phyloP scores from a whole-genome alignment of 2,329 filamentous ascomycete species.

The Venturiaceae sp. region DNA sequence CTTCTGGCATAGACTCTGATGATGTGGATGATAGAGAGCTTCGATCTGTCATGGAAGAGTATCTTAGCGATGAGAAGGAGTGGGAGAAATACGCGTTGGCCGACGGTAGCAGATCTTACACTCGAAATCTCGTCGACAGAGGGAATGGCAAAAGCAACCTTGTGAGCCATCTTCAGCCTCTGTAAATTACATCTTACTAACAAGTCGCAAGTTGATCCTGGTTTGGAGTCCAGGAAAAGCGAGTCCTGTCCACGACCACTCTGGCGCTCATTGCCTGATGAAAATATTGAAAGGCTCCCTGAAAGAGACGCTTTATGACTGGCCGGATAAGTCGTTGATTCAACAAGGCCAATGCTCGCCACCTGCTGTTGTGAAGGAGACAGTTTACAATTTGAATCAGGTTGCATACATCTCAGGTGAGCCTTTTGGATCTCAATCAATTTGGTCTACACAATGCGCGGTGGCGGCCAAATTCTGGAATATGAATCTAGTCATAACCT shows the following conservation, averaged over 20 bases:
- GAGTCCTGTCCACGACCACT: constrained; percentile 73
- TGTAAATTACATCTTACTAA: not conserved
- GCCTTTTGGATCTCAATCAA: constrained; percentile 18
- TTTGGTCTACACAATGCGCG: not conserved
- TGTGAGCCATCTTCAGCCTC: constrained; percentile 33
- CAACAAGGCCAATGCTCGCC: constrained; percentile 39
- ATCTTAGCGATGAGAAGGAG: constrained; percentile 57
- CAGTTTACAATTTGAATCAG: constrained; percentile 57
- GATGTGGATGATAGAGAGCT: constrained; percentile 70
- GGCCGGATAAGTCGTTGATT: constrained; percentile 44
- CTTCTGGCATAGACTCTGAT: constrained; percentile 70
- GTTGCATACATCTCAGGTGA: constrained; percentile 88
- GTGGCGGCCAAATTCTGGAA: no score
- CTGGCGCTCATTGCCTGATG: constrained; percentile 85
- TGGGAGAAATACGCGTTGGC: constrained; percentile 69
- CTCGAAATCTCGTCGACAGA: constrained; percentile 80
- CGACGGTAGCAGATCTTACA: constrained; percentile 65
- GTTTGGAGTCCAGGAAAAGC: constrained; percentile 82
- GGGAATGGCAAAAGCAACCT: constrained; percentile 75
- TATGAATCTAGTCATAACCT: no score
- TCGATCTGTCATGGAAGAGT: constrained; percentile 62
- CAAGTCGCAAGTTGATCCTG: constrained; percentile 57
- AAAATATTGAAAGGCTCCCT: constrained; percentile 71
- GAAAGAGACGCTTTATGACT: constrained; percentile 72
- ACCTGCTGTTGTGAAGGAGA: constrained; percentile 57